A percentile compares a stretch with the other conserved stretches of the same genome.
Conservation (phyloP, 148 eudicot species). For the Vaccinium vitisidaea region DNA sequence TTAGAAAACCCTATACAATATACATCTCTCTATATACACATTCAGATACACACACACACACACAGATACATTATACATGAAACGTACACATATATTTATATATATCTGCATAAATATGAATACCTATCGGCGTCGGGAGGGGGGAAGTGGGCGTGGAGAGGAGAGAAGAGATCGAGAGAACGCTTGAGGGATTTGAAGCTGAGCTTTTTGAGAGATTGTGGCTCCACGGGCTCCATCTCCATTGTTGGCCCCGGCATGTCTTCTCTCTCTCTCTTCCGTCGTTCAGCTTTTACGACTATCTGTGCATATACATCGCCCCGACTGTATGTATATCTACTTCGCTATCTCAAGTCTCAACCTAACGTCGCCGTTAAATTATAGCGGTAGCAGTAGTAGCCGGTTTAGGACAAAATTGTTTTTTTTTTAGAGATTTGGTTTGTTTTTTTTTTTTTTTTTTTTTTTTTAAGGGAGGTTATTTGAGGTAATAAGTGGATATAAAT, state of each 20-base stretch:
- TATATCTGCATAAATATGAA: not conserved
- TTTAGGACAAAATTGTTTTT: too few relatives aligned
- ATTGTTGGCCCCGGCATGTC: conserved; percentile 23
- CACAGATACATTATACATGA: not conserved
- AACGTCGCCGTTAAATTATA: too few relatives aligned
- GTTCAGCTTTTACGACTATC: too few relatives aligned
- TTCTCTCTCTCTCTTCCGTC: not conserved
- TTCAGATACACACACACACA: not conserved
- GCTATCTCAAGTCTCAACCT: too few relatives aligned
- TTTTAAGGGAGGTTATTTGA: too few relatives aligned
- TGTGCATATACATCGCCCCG: too few relatives aligned
- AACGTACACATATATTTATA: not conserved
- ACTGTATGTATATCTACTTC: too few relatives aligned
- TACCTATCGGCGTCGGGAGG: conserved; percentile 74
- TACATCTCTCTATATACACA: not conserved
- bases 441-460: too few relatives aligned
- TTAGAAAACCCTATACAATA: not conserved
- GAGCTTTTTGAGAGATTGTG: conserved; percentile 80
- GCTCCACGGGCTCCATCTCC: conserved; percentile 73
- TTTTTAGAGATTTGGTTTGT: too few relatives aligned
- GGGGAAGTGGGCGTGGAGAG: conserved; percentile 67
- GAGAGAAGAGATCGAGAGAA: conserved; percentile 77
- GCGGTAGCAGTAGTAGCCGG: too few relatives aligned
- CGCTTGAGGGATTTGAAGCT: conserved; percentile 78
- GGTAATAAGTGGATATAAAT: too few relatives aligned